phyloP scores from a whole-genome alignment of 257 asterid species.

The Linaria vulgaris region DNA sequence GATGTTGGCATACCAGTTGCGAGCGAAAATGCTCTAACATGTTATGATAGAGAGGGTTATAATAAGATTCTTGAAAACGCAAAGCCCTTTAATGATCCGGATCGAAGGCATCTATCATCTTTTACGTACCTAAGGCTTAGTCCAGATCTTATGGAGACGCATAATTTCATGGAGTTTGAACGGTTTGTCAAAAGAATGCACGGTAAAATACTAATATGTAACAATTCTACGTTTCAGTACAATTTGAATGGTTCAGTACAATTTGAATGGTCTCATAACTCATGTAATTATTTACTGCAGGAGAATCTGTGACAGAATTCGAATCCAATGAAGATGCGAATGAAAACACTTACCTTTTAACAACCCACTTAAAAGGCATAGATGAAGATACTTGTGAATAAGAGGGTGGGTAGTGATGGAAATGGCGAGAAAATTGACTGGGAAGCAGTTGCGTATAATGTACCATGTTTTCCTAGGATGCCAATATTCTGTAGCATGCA shows the following conservation, averaged over 20 bases:
- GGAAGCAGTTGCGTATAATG: no score
- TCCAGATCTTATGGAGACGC: conserved; percentile 47
- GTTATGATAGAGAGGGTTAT: conserved; percentile 56
- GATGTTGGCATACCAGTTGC: conserved; percentile 73
- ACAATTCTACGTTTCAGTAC: no score
- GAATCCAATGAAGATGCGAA: conserved; percentile 8
- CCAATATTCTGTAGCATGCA: no score
- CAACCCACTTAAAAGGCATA: no score
- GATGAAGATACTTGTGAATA: no score
- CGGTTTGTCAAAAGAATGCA: conserved; percentile 65
- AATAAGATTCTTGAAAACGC: conserved; percentile 62
- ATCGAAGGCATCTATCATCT: conserved; percentile 67
- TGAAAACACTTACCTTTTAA: not conserved
- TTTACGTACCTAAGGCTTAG: conserved; percentile 74
- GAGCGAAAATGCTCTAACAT: conserved; percentile 61
- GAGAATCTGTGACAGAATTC: conserved; percentile 36
- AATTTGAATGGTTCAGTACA: no score
- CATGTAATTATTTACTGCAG: conserved; percentile 27
- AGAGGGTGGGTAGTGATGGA: no score
- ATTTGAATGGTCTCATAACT: not conserved
- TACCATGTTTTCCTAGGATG: no score
- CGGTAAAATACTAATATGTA: conserved; percentile 36
- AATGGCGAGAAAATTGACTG: no score
- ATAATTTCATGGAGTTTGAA: conserved; percentile 56
- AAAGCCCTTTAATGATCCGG: conserved; percentile 61